phyloP scores from a whole-genome alignment of 768 basidiomycete genomes.

The Collybia sp. region DNA sequence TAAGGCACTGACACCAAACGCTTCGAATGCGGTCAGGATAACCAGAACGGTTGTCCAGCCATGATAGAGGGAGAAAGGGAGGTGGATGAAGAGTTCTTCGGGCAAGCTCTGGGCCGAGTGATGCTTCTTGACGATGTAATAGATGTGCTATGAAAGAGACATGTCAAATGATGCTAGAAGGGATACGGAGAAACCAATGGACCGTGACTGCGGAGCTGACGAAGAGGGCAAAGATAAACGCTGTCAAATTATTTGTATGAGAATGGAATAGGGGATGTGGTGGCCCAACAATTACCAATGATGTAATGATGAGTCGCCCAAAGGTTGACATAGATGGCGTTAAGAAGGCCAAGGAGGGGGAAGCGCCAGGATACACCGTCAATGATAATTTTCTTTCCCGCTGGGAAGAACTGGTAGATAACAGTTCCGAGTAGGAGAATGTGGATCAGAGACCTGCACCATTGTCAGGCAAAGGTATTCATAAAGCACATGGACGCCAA shows the following conservation, averaged over 20 bases:
- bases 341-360: slow-evolving; percentile 81
- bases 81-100: slow-evolving; percentile 89
- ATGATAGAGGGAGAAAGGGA: slow-evolving; percentile 95
- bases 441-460: slow-evolving; percentile 77
- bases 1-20: slow-evolving; percentile 78
- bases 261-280: background rate
- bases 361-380: slow-evolving; percentile 92
- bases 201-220: slow-evolving; percentile 69
- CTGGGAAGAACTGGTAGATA: slow-evolving; percentile 82
- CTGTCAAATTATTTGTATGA: slow-evolving; percentile 26
- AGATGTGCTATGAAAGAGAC: slow-evolving; percentile 65
- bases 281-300: slow-evolving; percentile 36
- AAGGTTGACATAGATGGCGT: slow-evolving; percentile 84
- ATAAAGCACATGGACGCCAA: slow-evolving; percentile 9
- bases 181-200: slow-evolving; percentile 14
- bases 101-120: slow-evolving; percentile 56
- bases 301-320: slow-evolving; percentile 79
- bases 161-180: slow-evolving; percentile 23
- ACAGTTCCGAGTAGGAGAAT: slow-evolving; percentile 86
- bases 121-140: slow-evolving; percentile 90
- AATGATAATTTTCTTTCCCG: slow-evolving; percentile 73
- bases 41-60: slow-evolving; percentile 89
- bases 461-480: slow-evolving; percentile 6
- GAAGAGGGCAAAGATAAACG: slow-evolving; percentile 85
- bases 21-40: slow-evolving; percentile 79